A percentile compares a stretch with the other conserved stretches of the same genome.
phyloP scores from a whole-genome alignment of 345 rosid species.

The Eucalyptus sideroxylon region DNA sequence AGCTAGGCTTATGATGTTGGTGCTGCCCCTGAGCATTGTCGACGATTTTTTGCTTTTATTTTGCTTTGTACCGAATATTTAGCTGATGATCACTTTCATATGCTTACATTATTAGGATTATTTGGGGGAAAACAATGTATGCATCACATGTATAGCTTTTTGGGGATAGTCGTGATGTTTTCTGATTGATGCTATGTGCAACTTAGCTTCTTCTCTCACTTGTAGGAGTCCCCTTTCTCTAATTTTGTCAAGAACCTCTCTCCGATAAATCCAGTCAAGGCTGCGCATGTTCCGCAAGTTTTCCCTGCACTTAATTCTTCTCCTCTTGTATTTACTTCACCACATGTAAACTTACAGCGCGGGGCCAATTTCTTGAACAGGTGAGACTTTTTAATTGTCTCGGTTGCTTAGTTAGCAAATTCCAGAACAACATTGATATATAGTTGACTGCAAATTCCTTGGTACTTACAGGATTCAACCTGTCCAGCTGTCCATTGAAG shows the following conservation, averaged over 20 bases:
- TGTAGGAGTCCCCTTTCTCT: conserved; percentile 37
- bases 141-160: not conserved
- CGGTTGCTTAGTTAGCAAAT: not conserved
- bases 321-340: conserved; percentile 38
- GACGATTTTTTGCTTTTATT: not conserved
- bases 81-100: not conserved
- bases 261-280: conserved; percentile 17
- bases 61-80: not conserved
- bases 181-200: not conserved
- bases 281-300: conserved; percentile 7
- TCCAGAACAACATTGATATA: not conserved
- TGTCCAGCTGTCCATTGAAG: conserved; percentile 1
- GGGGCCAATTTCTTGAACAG: conserved; percentile 15
- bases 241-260: conserved; percentile 20
- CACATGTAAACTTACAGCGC: conserved; percentile 3
- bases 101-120: not conserved
- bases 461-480: conserved; percentile 10
- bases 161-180: not conserved
- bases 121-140: not conserved
- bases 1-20: not conserved
- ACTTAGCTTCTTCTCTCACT: not conserved
- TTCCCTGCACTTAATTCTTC: conserved; percentile 28
- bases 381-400: conserved; percentile 1
- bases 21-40: not conserved
- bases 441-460: not conserved